These are phyloP conservation scores for Skeletonema potamos DNA, from an alignment of 108 stramenopile genomes.

Conservation along the genomic window DNA sequence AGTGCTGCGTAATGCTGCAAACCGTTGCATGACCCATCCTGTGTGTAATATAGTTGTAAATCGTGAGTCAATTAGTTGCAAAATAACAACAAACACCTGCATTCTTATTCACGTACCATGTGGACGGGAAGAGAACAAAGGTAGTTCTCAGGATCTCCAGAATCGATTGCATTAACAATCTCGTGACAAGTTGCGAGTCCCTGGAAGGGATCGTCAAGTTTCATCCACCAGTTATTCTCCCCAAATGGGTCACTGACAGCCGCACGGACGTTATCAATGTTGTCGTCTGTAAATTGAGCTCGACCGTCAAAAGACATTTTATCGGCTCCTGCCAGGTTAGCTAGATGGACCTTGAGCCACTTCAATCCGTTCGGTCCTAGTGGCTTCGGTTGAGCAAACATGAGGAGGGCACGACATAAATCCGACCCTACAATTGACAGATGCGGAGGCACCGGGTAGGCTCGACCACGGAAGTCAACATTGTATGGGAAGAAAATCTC, in stretches of 20 bases:
- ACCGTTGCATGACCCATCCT: conserved; percentile 98
- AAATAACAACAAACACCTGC: neutral
- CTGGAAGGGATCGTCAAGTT: conserved; percentile 96
- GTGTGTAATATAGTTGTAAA: neutral
- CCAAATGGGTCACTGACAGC: conserved; percentile 85
- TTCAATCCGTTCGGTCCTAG: conserved; percentile 89
- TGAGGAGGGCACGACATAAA: conserved; percentile 92
- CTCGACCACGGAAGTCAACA: conserved; percentile 98
- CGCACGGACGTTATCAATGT: conserved; percentile 85
- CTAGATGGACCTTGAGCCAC: conserved; percentile 98
- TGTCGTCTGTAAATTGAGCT: conserved; percentile 83
- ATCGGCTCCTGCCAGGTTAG: conserved; percentile 94
- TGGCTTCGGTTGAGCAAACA: conserved; percentile 88
- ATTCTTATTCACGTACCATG: conserved; percentile 40
- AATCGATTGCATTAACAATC: conserved; percentile 89
- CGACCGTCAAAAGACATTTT: conserved; percentile 95
- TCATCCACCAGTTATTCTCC: conserved; percentile 92
- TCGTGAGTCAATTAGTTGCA: neutral
- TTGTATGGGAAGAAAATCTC: conserved; percentile 98
- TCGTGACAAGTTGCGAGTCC: conserved; percentile 97
- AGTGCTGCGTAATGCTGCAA: conserved; percentile 99
- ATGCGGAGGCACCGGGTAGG: conserved; percentile 98
- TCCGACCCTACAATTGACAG: conserved; percentile 97
- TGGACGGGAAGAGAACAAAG: conserved; percentile 92
- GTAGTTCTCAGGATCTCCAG: conserved; percentile 86